phyloP scores from a whole-genome alignment of 441 rosid genomes.

The Eruca vesicaria region DNA sequence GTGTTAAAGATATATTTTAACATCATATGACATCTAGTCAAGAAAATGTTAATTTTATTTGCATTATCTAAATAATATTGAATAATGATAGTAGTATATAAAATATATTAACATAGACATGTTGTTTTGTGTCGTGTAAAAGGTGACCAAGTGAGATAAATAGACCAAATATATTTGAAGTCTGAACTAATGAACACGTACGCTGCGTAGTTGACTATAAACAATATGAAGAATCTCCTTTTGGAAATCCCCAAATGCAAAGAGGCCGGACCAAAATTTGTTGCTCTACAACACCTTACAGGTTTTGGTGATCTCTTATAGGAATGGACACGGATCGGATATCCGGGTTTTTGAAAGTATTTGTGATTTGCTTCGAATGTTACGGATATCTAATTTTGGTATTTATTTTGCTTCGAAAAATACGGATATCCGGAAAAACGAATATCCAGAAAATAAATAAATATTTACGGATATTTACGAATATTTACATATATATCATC shows the following conservation, averaged over 20 bases:
- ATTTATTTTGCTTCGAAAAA: no score
- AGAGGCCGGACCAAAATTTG: conserved; percentile 22
- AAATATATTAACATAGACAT: background rate
- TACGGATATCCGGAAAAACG: no score
- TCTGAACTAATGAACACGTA: background rate
- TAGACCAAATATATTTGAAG: conserved; percentile 11
- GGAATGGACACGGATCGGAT: no score
- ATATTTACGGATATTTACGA: no score
- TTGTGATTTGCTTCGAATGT: no score
- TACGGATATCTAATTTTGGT: no score
- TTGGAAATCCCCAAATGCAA: background rate
- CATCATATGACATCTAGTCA: background rate
- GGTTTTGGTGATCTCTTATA: conserved; percentile 16
- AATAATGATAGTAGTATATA: background rate
- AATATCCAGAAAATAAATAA: no score
- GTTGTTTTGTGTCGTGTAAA: conserved; percentile 11
- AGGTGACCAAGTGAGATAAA: conserved; percentile 13
- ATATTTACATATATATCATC: no score
- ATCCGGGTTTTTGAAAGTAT: no score
- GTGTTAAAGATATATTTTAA: background rate
- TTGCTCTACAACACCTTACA: conserved; percentile 23
- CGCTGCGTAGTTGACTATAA: background rate
- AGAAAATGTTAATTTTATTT: background rate
- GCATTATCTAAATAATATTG: background rate
- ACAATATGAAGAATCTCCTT: background rate